Evolutionary conservation across 2,329 filamentous ascomycete genomes (phyloP).

Genomic region (Phialocephala subalpina): DNA sequence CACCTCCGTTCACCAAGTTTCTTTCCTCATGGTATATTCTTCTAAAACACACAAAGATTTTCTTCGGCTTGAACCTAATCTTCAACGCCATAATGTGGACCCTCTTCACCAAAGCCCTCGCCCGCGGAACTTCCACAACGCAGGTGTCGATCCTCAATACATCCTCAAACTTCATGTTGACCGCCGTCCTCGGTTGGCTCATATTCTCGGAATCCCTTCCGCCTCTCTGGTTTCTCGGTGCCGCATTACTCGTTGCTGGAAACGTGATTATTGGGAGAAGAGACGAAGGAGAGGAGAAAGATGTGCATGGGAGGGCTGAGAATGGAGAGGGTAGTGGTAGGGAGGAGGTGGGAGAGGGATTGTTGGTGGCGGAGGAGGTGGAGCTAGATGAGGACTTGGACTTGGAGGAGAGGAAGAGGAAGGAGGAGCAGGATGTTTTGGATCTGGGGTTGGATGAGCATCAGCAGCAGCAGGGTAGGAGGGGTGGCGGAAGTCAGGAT

Average conservation of each 20-base stretch:
- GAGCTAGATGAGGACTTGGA: constrained; percentile 31
- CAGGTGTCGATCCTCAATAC: constrained; percentile 86
- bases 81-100: constrained; percentile 72
- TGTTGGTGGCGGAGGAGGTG: constrained; percentile 24
- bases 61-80: constrained; percentile 69
- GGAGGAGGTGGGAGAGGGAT: constrained; percentile 21
- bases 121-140: constrained; percentile 76
- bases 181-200: constrained; percentile 72
- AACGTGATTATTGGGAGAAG: constrained; percentile 81
- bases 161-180: constrained; percentile 82
- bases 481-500: not conserved
- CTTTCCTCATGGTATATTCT: not conserved
- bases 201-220: constrained; percentile 78
- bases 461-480: constrained; percentile 46
- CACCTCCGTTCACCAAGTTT: not conserved
- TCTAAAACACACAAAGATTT: constrained; percentile 50
- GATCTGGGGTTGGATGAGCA: constrained; percentile 33
- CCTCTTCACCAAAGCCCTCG: constrained; percentile 81
- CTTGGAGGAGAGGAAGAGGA: constrained; percentile 18
- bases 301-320: constrained; percentile 27
- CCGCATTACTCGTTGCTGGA: constrained; percentile 74
- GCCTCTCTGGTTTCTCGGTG: constrained; percentile 79
- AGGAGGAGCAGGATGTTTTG: constrained; percentile 39
- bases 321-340: constrained; percentile 24
- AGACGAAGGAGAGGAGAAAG: constrained; percentile 57